Conservation (phyloP, 2,329 filamentous ascomycete species). For the Penicillium sp. region DNA sequence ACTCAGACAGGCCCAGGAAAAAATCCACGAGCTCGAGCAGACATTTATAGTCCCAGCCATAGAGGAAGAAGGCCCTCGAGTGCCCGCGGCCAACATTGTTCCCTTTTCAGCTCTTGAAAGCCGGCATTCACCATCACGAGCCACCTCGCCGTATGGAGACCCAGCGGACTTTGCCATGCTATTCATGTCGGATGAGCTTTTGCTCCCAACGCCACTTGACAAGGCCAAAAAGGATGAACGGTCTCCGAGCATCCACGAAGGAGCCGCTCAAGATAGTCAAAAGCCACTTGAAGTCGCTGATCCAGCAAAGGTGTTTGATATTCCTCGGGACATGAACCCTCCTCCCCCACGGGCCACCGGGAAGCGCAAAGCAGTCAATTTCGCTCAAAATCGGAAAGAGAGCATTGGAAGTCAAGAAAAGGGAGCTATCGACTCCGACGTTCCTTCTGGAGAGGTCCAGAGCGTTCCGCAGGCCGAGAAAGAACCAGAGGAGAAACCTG, state of each 20-base stretch:
- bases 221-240: background rate
- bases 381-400: conserved; percentile 11
- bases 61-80: background rate
- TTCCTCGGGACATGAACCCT: background rate
- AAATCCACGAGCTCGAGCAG: conserved; percentile 25
- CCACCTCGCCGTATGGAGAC: conserved; percentile 22
- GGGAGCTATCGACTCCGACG: background rate
- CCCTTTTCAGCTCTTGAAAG: conserved; percentile 37
- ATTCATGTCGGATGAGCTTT: conserved; percentile 26
- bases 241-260: background rate
- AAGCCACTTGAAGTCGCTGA: background rate
- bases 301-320: background rate
- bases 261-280: background rate
- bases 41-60: background rate
- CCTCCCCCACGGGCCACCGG: background rate
- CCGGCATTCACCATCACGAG: conserved; percentile 20
- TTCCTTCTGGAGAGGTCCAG: background rate
- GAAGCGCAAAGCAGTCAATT: conserved; percentile 32
- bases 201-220: conserved; percentile 1
- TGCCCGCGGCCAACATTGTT: conserved; percentile 24
- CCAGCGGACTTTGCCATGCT: conserved; percentile 33
- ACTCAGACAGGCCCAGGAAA: conserved; percentile 25
- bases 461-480: conserved; percentile 3
- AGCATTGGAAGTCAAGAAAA: background rate
- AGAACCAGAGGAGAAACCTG: conserved; percentile 5